These are phyloP conservation scores for Globisporangium lucens DNA, from an alignment of 352 stramenopile genomes.

Conservation along the genomic window DNA sequence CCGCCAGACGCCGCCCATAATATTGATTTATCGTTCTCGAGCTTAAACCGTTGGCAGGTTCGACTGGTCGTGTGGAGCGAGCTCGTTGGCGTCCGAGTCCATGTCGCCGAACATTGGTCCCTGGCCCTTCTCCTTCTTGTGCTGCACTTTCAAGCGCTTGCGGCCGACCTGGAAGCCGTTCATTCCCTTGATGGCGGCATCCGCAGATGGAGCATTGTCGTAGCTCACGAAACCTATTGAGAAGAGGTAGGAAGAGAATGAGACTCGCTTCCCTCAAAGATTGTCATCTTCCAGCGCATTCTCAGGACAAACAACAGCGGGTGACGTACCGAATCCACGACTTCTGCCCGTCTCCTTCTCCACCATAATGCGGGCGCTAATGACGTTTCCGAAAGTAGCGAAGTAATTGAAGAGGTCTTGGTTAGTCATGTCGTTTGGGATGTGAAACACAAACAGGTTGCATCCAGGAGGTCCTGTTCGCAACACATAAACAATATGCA, in stretches of 20 bases:
- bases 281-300: constrained; percentile 15
- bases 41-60: constrained; percentile 31
- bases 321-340: constrained; percentile 88
- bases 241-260: neutral
- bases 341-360: constrained; percentile 95
- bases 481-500: constrained; percentile 36
- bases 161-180: constrained; percentile 96
- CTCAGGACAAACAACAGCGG: neutral
- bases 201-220: constrained; percentile 89
- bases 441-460: constrained; percentile 98
- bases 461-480: constrained; percentile 89
- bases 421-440: constrained; percentile 98
- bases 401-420: constrained; percentile 97
- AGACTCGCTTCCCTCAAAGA: neutral
- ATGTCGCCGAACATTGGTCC: constrained; percentile 67
- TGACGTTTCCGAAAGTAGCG: constrained; percentile 92
- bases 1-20: constrained; percentile 10
- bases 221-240: constrained; percentile 95
- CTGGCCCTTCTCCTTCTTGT: constrained; percentile 90
- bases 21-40: constrained; percentile 22
- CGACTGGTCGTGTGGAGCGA: constrained; percentile 28
- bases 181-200: constrained; percentile 93
- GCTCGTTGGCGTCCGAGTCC: constrained; percentile 48
- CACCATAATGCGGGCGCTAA: constrained; percentile 96
- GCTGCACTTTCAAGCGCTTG: constrained; percentile 96